Conservation (phyloP, 768 basidiomycete genomes). For the Clitopilus hobsonii region DNA sequence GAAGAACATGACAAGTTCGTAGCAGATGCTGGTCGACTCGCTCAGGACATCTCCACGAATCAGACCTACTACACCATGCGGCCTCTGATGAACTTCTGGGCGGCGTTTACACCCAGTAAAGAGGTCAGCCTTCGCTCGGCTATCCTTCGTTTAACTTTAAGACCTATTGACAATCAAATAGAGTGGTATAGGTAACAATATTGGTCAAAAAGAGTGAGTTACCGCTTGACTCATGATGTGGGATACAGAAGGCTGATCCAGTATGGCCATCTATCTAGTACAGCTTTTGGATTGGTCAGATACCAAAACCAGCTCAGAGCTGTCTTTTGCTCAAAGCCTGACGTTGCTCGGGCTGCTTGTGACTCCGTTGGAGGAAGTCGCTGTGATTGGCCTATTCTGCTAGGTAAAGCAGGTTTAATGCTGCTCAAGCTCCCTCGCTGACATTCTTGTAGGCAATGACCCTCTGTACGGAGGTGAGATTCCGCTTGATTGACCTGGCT, state of each 20-base stretch:
- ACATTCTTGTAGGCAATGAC: slow-evolving; percentile 59
- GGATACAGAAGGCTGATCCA: too few relatives aligned
- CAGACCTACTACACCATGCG: slow-evolving; percentile 75
- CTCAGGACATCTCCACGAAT: slow-evolving; percentile 63
- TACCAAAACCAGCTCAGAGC: slow-evolving; percentile 73
- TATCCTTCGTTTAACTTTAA: background rate
- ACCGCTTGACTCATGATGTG: too few relatives aligned
- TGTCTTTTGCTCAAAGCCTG: slow-evolving; percentile 64
- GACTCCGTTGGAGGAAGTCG: slow-evolving; percentile 47
- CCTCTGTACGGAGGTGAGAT: slow-evolving; percentile 69
- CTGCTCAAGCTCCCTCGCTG: background rate
- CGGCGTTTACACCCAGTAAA: slow-evolving; percentile 71
- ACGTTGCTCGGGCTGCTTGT: slow-evolving; percentile 65
- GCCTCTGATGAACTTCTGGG: slow-evolving; percentile 79
- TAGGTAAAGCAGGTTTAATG: slow-evolving; percentile 39
- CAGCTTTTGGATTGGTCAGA: slow-evolving; percentile 70
- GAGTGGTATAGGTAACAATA: slow-evolving; percentile 71
- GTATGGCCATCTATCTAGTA: slow-evolving; percentile 35
- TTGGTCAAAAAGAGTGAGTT: slow-evolving; percentile 67
- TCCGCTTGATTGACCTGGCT: background rate
- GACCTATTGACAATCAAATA: slow-evolving; percentile 17
- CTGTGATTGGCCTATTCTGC: slow-evolving; percentile 72
- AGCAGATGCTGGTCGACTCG: slow-evolving; percentile 60
- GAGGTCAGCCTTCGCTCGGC: slow-evolving; percentile 40
- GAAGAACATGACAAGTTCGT: slow-evolving; percentile 62